Evolutionary conservation across 371 early-diverging fungal genomes (phyloP), one percentile per base, ranked within the genome.

Genomic region (Rhizopus microsporus): DNA sequence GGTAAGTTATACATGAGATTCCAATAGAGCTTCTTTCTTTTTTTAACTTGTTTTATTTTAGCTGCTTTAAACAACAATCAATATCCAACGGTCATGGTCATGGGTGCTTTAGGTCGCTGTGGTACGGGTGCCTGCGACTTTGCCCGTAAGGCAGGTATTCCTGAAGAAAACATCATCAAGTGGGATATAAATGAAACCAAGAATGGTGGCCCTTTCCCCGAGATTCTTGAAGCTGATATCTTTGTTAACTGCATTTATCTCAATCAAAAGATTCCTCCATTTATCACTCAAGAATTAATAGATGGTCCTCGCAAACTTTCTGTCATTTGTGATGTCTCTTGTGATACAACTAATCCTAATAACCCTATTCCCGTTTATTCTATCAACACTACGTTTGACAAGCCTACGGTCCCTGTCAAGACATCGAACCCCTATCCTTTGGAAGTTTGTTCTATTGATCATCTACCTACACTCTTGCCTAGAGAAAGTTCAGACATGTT

Each of bases 191-290:
- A 83, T 51, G 97, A 98, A 78, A 98, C 98, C 56, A 87, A 87
- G 71, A 81, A 69, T 40, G 97, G 96, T 38, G 97, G 97, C 15
- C 98, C 98, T 46, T 98, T 97, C 83, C 75, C 77, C 35, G 93
- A 95, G 64, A 97, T 98, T 55, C 68, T 93, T 57, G 84, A 88
- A 49, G 73, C 82, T 57, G 94, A 95, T 68, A 90, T 97, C 69
- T 98, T 98, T 76, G 88, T 98, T 84, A 98, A 98, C 87, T 98
- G 96, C 79, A 96, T 98, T 76, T 98, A 98, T 68, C 87, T 98
- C 54, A 86, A 86, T 68, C 68, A 87, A 52, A 83, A 88, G 72
- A 96, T 98, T 63, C 94, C 96, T 53, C 95, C 98, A 17, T 98
- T 98, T 75, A 67, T 98, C 68, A 94, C 93, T 42, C 83, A 73